A percentile compares a stretch with the other conserved stretches of the same genome.
Evolutionary conservation across 116 monocot species (phyloP).

Genomic region (Papilionanthe hybrid): DNA sequence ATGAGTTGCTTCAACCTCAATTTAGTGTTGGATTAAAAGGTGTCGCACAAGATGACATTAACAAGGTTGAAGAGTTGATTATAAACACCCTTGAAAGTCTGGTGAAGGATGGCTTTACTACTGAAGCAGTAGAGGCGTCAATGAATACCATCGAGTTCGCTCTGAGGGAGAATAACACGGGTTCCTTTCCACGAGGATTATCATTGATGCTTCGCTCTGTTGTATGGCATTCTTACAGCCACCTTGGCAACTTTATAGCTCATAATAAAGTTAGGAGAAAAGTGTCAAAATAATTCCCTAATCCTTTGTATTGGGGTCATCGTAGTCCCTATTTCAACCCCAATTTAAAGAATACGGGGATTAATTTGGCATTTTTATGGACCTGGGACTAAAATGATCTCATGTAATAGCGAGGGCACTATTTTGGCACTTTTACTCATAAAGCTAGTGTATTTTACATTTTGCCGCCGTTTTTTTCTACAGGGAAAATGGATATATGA

Average conservation of each 20-base stretch:
- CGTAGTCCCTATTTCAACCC: no score
- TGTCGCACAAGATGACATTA: conserved; percentile 67
- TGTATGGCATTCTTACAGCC: conserved; percentile 32
- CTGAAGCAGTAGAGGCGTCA: conserved; percentile 93
- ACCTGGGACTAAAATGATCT: no score
- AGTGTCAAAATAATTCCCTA: no score
- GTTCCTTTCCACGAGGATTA: conserved; percentile 90
- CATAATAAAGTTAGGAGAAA: not conserved
- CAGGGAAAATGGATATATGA: conserved; percentile 99
- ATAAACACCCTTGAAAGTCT: conserved; percentile 65
- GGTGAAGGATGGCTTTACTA: conserved; percentile 78
- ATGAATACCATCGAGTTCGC: conserved; percentile 99
- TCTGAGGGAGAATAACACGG: conserved; percentile 97
- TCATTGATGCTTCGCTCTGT: conserved; percentile 97
- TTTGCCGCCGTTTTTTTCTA: not conserved
- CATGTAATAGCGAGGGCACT: no score
- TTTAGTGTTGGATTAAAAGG: conserved; percentile 94
- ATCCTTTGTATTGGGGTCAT: no score
- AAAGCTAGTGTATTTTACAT: not conserved
- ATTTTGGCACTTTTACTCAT: no score
- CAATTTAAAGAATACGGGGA: no score
- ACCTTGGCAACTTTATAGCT: not conserved
- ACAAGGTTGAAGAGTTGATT: conserved; percentile 78
- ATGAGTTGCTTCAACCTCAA: conserved; percentile 94
- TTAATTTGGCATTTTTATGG: no score